Percentiles rank a stretch among this genome's conserved stretches.
These are phyloP conservation scores for Fraxinus velutina DNA, from an alignment of 305 asterid species.

Conservation along the genomic window DNA sequence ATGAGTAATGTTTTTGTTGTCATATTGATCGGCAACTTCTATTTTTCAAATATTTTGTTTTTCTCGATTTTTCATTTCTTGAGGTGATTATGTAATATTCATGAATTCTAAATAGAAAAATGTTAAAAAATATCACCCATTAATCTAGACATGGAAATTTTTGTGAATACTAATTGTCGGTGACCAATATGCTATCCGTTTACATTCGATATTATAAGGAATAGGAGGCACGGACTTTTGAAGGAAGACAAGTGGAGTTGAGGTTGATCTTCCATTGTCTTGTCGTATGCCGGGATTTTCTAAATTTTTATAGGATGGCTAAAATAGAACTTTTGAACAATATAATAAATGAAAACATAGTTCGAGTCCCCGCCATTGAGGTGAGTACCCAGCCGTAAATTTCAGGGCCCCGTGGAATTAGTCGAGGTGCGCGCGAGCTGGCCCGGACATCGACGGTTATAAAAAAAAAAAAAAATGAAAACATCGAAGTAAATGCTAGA, in stretches of 20 bases:
- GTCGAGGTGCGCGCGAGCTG: too few species aligned
- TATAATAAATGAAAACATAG: neutral
- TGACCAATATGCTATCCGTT: neutral
- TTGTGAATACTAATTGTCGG: neutral
- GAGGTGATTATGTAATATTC: neutral
- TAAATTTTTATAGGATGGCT: neutral
- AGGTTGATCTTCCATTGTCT: constrained; percentile 11
- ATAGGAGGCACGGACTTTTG: neutral
- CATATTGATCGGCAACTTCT: neutral
- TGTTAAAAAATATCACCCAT: neutral
- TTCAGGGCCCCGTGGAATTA: too few species aligned
- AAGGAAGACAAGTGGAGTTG: neutral
- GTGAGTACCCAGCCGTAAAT: too few species aligned
- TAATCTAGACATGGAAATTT: neutral
- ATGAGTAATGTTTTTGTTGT: neutral
- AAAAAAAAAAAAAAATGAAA: neutral
- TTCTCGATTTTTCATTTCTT: constrained; percentile 1
- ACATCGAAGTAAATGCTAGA: neutral
- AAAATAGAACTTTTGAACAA: neutral
- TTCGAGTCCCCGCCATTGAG: too few species aligned
- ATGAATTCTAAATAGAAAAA: neutral
- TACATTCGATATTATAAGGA: neutral
- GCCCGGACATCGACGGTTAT: too few species aligned
- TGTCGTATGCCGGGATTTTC: neutral
- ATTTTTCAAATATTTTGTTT: neutral